Evolutionary conservation across 371 early-diverging fungal genomes (phyloP).

Genomic region (Mortierella polycephala): DNA sequence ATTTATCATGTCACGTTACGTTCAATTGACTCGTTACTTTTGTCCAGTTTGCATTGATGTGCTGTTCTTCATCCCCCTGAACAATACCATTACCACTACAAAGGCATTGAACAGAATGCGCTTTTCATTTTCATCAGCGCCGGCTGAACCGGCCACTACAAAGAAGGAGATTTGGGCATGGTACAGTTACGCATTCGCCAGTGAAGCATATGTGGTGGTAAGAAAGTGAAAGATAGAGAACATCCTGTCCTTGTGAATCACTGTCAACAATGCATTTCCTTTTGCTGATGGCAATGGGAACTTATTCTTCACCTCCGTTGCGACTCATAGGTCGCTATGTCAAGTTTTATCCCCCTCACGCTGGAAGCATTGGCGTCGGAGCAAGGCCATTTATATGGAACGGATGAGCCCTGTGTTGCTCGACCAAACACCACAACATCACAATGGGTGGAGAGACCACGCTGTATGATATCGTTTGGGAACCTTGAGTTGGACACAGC

Average conservation of each 20-base stretch:
- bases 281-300: not conserved
- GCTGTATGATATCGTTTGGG: constrained; percentile 53
- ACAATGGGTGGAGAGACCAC: constrained; percentile 10
- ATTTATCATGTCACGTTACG: no score
- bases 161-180: constrained; percentile 46
- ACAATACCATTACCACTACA: not conserved
- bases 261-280: not conserved
- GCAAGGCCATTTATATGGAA: constrained; percentile 47
- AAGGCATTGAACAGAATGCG: constrained; percentile 19
- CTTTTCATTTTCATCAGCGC: constrained; percentile 42
- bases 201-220: constrained; percentile 53
- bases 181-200: constrained; percentile 50
- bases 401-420: constrained; percentile 32
- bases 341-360: constrained; percentile 54
- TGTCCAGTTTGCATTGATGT: no score
- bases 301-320: not conserved
- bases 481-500: constrained; percentile 44
- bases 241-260: not conserved
- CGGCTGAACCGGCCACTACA: constrained; percentile 34
- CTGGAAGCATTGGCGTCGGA: constrained; percentile 46
- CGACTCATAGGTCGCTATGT: constrained; percentile 39
- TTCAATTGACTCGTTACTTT: no score
- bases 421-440: constrained; percentile 10
- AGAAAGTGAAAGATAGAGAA: not conserved
- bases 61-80: not conserved